Evolutionary conservation across 345 rosid species (phyloP), one percentile per base, ranked within the genome.

Genomic region (Geranium rotundifolium): DNA sequence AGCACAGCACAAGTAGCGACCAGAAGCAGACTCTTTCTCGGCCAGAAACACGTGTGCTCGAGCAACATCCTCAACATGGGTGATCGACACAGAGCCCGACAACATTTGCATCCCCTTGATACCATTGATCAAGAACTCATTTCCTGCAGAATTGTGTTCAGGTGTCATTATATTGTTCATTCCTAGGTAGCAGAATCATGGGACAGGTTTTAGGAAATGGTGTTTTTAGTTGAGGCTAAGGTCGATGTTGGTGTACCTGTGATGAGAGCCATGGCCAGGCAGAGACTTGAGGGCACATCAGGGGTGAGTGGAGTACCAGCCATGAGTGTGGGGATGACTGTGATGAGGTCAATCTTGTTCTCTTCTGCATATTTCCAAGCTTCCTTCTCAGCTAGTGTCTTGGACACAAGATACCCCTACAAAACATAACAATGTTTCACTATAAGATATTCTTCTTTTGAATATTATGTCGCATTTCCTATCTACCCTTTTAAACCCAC

Each of bases 41-140:
- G 91, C 96, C 60, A 90, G 56, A 64, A 89, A 93, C 29, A 84
- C 17, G 75, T 93, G 99, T 4, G 99, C 95, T 0, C 84, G 83
- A 64, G 91, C 87, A 16, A 83, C 84, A 49, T 92, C 97, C 60
- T 81, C 85, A 14, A 92, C 98, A 54, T 93, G 97, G 7, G 83
- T 19, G 4, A 87, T 65, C 39, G 96, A 85, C 74, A 92, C 74
- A 0, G 95, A 92, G 19, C 99, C 97, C 14, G 96, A 87, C 70
- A 83, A 68, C 86, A 83, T 81, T 66, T 92, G 96, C 97, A 90
- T 87, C 0, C 88, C 97, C 59, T 84, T 87, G 73, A 92, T 58
- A 4, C 60, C 90, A 14, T 62, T 79, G 59, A 83, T 55, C 56
- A 80, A 63, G 77, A 83, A 78, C 56, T 85, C 85, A 1, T 85